Percentiles rank a stretch among this genome's conserved stretches.
Conservation (phyloP, 768 basidiomycete genomes). For the Boletus bicolor region DNA sequence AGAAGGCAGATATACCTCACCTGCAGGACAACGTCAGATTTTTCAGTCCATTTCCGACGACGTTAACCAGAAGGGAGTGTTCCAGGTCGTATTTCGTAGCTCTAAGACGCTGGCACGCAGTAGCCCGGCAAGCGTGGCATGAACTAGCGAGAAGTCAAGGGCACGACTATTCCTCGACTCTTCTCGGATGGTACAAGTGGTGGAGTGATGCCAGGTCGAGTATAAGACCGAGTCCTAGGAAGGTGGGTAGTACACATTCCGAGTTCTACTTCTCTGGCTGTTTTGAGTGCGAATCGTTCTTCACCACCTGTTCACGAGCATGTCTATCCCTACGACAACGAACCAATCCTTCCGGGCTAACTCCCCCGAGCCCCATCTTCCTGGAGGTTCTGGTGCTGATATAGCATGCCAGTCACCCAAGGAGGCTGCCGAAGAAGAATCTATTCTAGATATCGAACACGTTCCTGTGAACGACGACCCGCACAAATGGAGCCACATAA, state of each 20-base stretch:
- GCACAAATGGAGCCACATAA: slow-evolving; percentile 50
- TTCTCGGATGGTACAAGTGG: background rate
- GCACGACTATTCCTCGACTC: background rate
- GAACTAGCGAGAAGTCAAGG: background rate
- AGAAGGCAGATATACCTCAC: slow-evolving; percentile 19
- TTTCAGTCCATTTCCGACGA: slow-evolving; percentile 10
- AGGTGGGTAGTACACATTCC: slow-evolving; percentile 3
- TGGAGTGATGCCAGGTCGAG: slow-evolving; percentile 1
- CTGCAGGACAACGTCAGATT: slow-evolving; percentile 3
- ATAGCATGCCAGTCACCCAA: slow-evolving; percentile 1
- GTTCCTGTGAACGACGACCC: slow-evolving; percentile 56
- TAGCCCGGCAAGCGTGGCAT: background rate
- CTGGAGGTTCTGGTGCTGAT: background rate
- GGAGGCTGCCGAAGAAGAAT: slow-evolving; percentile 3
- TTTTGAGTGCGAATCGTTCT: slow-evolving; percentile 6
- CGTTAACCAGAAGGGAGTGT: background rate
- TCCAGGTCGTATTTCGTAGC: background rate
- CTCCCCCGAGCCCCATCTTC: background rate
- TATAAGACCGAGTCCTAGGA: slow-evolving; percentile 19
- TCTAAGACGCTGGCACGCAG: background rate
- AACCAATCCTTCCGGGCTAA: background rate
- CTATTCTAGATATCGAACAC: slow-evolving; percentile 34
- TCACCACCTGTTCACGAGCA: slow-evolving; percentile 4
- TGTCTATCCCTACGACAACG: slow-evolving; percentile 8
- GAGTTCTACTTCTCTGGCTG: background rate